These are phyloP conservation scores for Luffa acutangula DNA, from an alignment of 306 rosid species.

Conservation along the genomic window DNA sequence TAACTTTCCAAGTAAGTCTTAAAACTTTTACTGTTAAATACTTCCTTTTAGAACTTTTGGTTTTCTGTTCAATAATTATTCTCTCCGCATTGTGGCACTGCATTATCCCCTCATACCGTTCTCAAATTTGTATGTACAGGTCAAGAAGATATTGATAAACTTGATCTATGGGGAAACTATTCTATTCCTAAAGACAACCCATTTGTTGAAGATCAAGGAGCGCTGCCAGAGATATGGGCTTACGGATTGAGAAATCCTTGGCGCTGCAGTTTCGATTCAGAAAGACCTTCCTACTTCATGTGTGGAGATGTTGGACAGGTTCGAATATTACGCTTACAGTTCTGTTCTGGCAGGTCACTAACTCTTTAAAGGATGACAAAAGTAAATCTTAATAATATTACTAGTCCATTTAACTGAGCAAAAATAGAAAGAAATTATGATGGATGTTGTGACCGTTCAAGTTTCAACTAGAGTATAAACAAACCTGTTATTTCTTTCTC, in stretches of 20 bases:
- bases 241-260: slow-evolving; percentile 87
- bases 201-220: slow-evolving; percentile 39
- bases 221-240: slow-evolving; percentile 87
- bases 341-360: background rate
- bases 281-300: slow-evolving; percentile 70
- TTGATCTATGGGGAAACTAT: slow-evolving; percentile 84
- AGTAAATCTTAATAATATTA: background rate
- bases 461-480: background rate
- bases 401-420: background rate
- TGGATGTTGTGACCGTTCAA: background rate
- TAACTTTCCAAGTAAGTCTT: slow-evolving; percentile 59
- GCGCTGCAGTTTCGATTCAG: slow-evolving; percentile 95
- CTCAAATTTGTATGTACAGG: slow-evolving; percentile 30
- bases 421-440: background rate
- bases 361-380: background rate
- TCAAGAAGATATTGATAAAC: slow-evolving; percentile 46
- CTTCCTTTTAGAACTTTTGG: background rate
- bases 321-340: slow-evolving; percentile 9
- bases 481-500: background rate
- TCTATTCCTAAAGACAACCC: slow-evolving; percentile 88
- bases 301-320: slow-evolving; percentile 94
- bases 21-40: background rate
- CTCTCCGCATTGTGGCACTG: background rate
- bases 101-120: background rate
- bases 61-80: background rate